phyloP scores from a whole-genome alignment of 2,329 filamentous ascomycete genomes.

The Fusarium sp. region DNA sequence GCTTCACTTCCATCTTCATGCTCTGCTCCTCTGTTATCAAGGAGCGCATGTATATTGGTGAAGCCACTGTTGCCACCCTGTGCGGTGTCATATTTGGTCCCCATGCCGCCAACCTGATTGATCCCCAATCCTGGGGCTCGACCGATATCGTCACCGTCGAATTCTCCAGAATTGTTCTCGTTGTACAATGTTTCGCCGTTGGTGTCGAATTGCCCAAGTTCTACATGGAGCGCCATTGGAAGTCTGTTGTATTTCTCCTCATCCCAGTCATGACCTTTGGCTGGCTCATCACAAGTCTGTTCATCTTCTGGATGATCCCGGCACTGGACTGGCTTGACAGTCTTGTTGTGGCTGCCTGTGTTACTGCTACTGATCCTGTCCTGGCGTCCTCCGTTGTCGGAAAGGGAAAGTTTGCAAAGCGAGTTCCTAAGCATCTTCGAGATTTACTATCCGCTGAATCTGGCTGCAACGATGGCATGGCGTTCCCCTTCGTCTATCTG shows the following conservation, averaged over 20 bases:
- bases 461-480: constrained; percentile 99
- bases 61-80: constrained; percentile 92
- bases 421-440: constrained; percentile 96
- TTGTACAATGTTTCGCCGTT: constrained; percentile 92
- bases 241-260: constrained; percentile 86
- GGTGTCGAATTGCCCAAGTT: constrained; percentile 90
- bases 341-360: constrained; percentile 88
- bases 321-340: constrained; percentile 89
- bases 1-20: constrained; percentile 99
- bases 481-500: constrained; percentile 96
- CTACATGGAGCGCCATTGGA: constrained; percentile 99
- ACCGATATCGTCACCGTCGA: constrained; percentile 89
- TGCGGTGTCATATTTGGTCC: constrained; percentile 92
- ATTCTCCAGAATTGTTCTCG: constrained; percentile 88
- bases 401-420: constrained; percentile 98
- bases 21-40: constrained; percentile 98
- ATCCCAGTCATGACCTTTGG: constrained; percentile 98
- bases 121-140: constrained; percentile 82
- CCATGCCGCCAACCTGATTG: constrained; percentile 83
- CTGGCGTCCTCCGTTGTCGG: constrained; percentile 97
- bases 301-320: constrained; percentile 91
- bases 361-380: constrained; percentile 97
- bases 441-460: constrained; percentile 96
- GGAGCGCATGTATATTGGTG: constrained; percentile 97
- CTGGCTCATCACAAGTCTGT: constrained; percentile 91